Evolutionary conservation across 1,284 basidiomycete genomes (phyloP).

Genomic region (Malassezia furfur): DNA sequence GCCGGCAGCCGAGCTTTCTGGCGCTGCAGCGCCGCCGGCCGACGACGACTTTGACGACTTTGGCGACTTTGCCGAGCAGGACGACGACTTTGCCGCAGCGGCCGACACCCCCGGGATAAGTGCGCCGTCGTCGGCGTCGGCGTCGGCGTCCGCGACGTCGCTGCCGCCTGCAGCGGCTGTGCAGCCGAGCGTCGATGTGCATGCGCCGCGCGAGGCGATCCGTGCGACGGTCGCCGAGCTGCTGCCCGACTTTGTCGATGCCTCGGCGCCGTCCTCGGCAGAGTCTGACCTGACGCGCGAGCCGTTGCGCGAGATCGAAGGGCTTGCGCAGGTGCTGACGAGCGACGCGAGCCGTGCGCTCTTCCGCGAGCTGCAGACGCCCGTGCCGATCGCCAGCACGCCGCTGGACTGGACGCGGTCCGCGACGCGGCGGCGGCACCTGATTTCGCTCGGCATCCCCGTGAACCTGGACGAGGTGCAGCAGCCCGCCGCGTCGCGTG

Average conservation of each 20-base stretch:
- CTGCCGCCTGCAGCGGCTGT: neutral
- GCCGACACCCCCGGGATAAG: neutral
- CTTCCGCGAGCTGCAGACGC: conserved; percentile 19
- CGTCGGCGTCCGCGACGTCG: neutral
- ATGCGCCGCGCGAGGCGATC: conserved; percentile 15
- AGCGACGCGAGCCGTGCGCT: conserved; percentile 14
- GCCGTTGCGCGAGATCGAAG: conserved; percentile 29
- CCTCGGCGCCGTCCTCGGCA: neutral
- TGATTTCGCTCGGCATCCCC: conserved; percentile 43
- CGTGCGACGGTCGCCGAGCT: conserved; percentile 14
- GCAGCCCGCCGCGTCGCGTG: conserved; percentile 3
- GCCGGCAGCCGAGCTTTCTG: no score
- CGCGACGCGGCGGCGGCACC: conserved; percentile 32
- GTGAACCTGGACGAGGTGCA: conserved; percentile 44
- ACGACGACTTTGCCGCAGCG: neutral
- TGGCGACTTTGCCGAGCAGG: conserved; percentile 35
- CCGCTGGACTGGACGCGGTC: conserved; percentile 42
- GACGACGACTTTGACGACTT: conserved; percentile 23
- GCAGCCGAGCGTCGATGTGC: neutral
- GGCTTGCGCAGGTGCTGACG: conserved; percentile 29
- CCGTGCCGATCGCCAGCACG: conserved; percentile 19
- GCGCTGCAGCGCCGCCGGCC: no score
- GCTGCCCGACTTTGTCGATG: conserved; percentile 10
- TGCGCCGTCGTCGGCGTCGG: no score
- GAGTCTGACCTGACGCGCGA: conserved; percentile 10